Percentiles rank a stretch among this genome's conserved stretches.
Evolutionary conservation across 345 rosid genomes (phyloP).

Genomic region (Moricandia moricandioides): DNA sequence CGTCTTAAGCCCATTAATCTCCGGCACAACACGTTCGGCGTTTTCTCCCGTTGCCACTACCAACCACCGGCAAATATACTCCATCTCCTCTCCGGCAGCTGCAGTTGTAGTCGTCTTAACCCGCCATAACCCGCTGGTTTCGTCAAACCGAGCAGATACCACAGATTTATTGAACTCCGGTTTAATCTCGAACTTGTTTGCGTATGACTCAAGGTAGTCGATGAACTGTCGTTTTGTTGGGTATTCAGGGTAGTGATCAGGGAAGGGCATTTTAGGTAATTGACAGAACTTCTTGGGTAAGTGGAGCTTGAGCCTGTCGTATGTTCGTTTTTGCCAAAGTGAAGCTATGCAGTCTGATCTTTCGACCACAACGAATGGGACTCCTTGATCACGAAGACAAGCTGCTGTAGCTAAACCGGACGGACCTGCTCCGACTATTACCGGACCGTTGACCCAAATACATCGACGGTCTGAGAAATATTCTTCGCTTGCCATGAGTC

Average conservation of each 20-base stretch:
- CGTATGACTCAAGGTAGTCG: slow-evolving; percentile 59
- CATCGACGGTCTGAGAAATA: slow-evolving; percentile 45
- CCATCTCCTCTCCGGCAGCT: slow-evolving; percentile 52
- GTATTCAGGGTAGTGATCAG: slow-evolving; percentile 46
- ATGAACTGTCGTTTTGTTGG: slow-evolving; percentile 53
- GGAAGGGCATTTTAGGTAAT: slow-evolving; percentile 52
- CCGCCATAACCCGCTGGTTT: slow-evolving; percentile 78
- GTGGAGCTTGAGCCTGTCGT: slow-evolving; percentile 52
- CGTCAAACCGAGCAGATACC: slow-evolving; percentile 70
- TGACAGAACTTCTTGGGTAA: slow-evolving; percentile 51
- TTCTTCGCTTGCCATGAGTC: slow-evolving; percentile 43
- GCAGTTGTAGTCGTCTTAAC: slow-evolving; percentile 50
- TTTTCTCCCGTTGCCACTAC: slow-evolving; percentile 98
- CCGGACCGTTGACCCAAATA: slow-evolving; percentile 42
- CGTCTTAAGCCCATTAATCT: slow-evolving; percentile 52
- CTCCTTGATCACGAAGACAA: slow-evolving; percentile 45
- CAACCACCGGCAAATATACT: slow-evolving; percentile 85
- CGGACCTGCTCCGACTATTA: slow-evolving; percentile 56
- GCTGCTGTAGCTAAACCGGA: slow-evolving; percentile 56
- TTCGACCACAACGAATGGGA: slow-evolving; percentile 51
- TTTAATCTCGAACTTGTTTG: slow-evolving; percentile 56
- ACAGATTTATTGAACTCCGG: slow-evolving; percentile 76
- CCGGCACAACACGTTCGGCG: slow-evolving; percentile 74
- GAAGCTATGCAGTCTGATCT: slow-evolving; percentile 51
- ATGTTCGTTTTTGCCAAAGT: slow-evolving; percentile 50